These are phyloP conservation scores for Vararia minispora DNA, from an alignment of 768 basidiomycete genomes.

Conservation along the genomic window DNA sequence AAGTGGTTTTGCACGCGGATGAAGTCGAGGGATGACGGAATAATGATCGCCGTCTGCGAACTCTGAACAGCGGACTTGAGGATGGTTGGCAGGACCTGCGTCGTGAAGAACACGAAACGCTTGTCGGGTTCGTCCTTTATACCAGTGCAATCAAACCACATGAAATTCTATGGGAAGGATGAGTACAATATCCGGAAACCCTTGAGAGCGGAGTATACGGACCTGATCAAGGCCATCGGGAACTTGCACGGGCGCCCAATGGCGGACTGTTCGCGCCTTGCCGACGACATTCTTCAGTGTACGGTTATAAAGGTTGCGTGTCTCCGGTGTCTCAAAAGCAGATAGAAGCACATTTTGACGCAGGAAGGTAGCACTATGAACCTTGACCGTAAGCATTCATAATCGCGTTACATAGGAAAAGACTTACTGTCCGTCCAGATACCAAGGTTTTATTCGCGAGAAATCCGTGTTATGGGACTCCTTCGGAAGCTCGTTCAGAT, in stretches of 20 bases:
- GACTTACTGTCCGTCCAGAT: slow-evolving; percentile 84
- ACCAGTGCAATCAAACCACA: slow-evolving; percentile 59
- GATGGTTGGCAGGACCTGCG: slow-evolving; percentile 75
- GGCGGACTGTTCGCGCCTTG: slow-evolving; percentile 57
- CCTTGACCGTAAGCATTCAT: neutral
- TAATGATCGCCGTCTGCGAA: slow-evolving; percentile 75
- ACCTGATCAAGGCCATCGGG: slow-evolving; percentile 81
- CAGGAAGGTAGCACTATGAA: slow-evolving; percentile 61
- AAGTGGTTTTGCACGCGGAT: slow-evolving; percentile 85
- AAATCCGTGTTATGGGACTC: slow-evolving; percentile 93
- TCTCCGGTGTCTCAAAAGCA: slow-evolving; percentile 84
- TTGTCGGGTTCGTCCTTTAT: slow-evolving; percentile 76
- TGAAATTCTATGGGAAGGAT: slow-evolving; percentile 41
- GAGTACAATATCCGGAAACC: neutral
- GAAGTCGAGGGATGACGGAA: slow-evolving; percentile 96
- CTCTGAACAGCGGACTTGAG: slow-evolving; percentile 92
- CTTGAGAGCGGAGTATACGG: slow-evolving; percentile 12
- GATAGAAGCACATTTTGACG: slow-evolving; percentile 87
- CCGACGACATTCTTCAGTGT: slow-evolving; percentile 76
- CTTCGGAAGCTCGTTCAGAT: slow-evolving; percentile 83
- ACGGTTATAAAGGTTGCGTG: slow-evolving; percentile 66
- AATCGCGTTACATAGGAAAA: neutral
- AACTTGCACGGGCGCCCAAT: slow-evolving; percentile 66
- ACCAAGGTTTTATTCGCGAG: slow-evolving; percentile 97
- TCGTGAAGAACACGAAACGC: slow-evolving; percentile 80